Percentiles rank a stretch among this genome's conserved stretches.
These are phyloP conservation scores for Penicillium hordei DNA, from an alignment of 2,329 filamentous ascomycete genomes.

Conservation along the genomic window DNA sequence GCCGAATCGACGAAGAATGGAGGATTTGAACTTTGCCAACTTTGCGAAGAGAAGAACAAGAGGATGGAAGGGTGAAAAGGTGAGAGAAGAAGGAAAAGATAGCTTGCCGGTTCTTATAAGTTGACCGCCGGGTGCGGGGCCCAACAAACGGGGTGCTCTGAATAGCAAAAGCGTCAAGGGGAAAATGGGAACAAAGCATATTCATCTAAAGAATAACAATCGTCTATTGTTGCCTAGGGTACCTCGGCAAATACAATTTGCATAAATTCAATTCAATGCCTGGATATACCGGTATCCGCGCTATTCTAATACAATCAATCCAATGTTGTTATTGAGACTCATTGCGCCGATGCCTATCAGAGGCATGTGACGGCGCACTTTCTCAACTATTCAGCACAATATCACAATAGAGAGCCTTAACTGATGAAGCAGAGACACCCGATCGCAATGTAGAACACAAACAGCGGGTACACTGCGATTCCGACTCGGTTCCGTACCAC, in stretches of 20 bases:
- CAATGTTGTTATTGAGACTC: slow-evolving; percentile 2
- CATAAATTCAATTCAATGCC: background rate
- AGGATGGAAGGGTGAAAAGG: slow-evolving; percentile 1
- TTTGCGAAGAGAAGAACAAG: slow-evolving; percentile 3
- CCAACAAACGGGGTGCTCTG: slow-evolving; percentile 2
- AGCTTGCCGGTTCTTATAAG: slow-evolving; percentile 4
- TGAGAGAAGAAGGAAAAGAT: slow-evolving; percentile 3
- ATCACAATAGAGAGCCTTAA: slow-evolving; percentile 46
- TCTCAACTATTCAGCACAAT: slow-evolving; percentile 2
- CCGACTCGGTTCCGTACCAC: slow-evolving; percentile 93
- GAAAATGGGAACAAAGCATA: slow-evolving; percentile 4
- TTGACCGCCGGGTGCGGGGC: slow-evolving; percentile 14
- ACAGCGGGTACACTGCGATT: slow-evolving; percentile 89
- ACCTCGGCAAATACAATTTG: background rate
- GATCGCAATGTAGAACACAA: slow-evolving; percentile 91
- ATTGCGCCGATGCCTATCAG: background rate
- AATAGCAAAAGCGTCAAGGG: background rate
- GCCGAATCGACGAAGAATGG: slow-evolving; percentile 4
- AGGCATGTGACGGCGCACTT: background rate
- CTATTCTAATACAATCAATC: slow-evolving; percentile 6
- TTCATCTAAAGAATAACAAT: background rate
- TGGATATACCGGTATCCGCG: slow-evolving; percentile 9
- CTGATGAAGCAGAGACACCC: slow-evolving; percentile 98
- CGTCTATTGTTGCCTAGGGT: background rate
- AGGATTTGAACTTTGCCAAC: background rate